Evolutionary conservation across 2,329 filamentous ascomycete genomes (phyloP), one percentile per base, ranked within the genome.

Genomic region (Pseudogymnoascus sp.): DNA sequence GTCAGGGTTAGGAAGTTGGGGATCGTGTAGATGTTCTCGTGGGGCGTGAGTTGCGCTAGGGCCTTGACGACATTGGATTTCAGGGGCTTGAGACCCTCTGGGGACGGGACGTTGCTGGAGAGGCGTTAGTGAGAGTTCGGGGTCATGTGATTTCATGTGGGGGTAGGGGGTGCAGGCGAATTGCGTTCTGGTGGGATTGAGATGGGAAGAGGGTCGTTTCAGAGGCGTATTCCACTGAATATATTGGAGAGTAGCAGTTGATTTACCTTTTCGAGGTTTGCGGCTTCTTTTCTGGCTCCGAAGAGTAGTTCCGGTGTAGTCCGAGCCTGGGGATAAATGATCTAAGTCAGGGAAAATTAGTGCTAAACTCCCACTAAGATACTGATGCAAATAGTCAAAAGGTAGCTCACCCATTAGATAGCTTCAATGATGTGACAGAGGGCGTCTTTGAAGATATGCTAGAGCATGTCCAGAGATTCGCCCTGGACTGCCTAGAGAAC

Each of bases 1-100:
- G 91, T 90, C 68, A 93, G 87, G 1, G 95, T 99, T 62, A 99
- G 83, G 66, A 96, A 81, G 74, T 99, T 99, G 42, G 95, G 95
- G n/a, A 99, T 73, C 37, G 91, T 99, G 79, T 96, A 97, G 72
- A 99, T 96, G 73, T 99, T 92, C 77, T 99, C 95, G 73, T 88
- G 90, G 7, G 79, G 72, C 5, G 72, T 74, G 11, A 73, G 63
- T 36, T 70, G 65, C 31, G 66, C 68, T 7, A 74, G 60, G 14
- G 67, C 70, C 23, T 70, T 71, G 6, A 72, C 62, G 3, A 71
- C 59, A 12, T 25, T 38, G 36, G 59, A 25, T 60, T 60, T 60
- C 21, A 60, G 59, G 36, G 36, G 36, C 12, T 60, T 60, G 21
- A 40, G 18, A 42, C 59, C 59, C 38, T 60, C 10, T 25, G 59